Evolutionary conservation across 306 rosid species (phyloP), one percentile per base, ranked within the genome.

Genomic region (Prunus davidiana): DNA sequence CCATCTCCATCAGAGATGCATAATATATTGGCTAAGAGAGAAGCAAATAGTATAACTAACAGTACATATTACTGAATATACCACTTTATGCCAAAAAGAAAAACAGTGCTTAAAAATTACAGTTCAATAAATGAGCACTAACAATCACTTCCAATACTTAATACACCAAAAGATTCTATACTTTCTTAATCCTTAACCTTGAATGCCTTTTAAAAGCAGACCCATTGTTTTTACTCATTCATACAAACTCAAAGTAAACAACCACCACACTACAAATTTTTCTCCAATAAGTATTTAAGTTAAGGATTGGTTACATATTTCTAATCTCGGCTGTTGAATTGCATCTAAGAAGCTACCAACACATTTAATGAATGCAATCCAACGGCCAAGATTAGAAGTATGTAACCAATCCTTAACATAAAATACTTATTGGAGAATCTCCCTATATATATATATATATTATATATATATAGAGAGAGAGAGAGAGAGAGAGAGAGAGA

Each of bases 401-500:
- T 6, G 8, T 34, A 34, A 34, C 41, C 41, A 34, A 34, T 34
- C 41, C 7, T 34, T 34, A 34, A 34, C 41, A 1, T 34, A 34
- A 34, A 34, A 34, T 34, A 34, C 8, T 34, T 34, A 5, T 34
- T 34, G 8, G 41, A 34, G 41, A 34, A 5, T 34, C 41, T 34
- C 41, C 41, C 6, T 32, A 32, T 32, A 32, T 32, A 32, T 34
- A 34, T 34, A 34, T 34, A 32, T 32, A 32, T 32, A 32, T 34
- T n/a, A n/a, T n/a, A n/a, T n/a, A n/a, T n/a, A n/a, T n/a, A n/a
- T n/a, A 32, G 27, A 28, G 16, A 78, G 72, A 72, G 52, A 60
- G 60, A 77, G 25, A 32, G 27, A 28, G 16, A 78, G 72, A 72
- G 52, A 60, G 60, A 77, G 25, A 72, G 58, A 61, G 68, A 46